Conservation (phyloP, 2,329 filamentous ascomycete genomes). For the Sporothrix dimorphospora region DNA sequence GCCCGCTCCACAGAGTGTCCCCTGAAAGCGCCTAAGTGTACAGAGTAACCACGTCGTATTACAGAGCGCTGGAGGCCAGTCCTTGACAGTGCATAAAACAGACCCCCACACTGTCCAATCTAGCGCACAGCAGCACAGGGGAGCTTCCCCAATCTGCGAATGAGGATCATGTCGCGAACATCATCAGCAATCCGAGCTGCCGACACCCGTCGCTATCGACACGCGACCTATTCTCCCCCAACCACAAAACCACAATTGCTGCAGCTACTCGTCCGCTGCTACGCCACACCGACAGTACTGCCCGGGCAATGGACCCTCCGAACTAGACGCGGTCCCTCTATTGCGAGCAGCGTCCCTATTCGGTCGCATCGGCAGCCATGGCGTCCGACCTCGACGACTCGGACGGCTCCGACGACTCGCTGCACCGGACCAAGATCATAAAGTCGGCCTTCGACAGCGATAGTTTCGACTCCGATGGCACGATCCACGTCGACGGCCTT, state of each 20-base stretch:
- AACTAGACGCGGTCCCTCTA: background rate
- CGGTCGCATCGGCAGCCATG: slow-evolving; percentile 43
- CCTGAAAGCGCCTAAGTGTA: background rate
- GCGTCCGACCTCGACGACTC: slow-evolving; percentile 44
- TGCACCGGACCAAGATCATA: slow-evolving; percentile 62
- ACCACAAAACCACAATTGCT: background rate
- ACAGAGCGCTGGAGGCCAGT: background rate
- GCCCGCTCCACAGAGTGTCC: background rate
- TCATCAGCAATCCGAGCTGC: background rate
- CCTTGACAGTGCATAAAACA: background rate
- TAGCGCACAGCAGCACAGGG: background rate
- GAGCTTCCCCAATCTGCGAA: background rate
- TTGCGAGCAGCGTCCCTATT: background rate
- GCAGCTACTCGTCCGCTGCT: background rate
- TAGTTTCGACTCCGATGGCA: slow-evolving; percentile 83
- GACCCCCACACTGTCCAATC: background rate
- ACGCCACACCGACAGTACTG: background rate
- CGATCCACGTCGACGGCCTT: slow-evolving; percentile 77
- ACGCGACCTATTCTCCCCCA: background rate
- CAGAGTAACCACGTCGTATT: too few species aligned
- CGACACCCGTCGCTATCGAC: background rate
- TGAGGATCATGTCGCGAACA: background rate
- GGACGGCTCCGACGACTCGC: slow-evolving; percentile 48
- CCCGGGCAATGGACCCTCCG: slow-evolving; percentile 11
- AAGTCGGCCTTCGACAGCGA: slow-evolving; percentile 79